These are phyloP conservation scores for Solanum aculeatissimum DNA, from an alignment of 305 asterid species.

Conservation along the genomic window DNA sequence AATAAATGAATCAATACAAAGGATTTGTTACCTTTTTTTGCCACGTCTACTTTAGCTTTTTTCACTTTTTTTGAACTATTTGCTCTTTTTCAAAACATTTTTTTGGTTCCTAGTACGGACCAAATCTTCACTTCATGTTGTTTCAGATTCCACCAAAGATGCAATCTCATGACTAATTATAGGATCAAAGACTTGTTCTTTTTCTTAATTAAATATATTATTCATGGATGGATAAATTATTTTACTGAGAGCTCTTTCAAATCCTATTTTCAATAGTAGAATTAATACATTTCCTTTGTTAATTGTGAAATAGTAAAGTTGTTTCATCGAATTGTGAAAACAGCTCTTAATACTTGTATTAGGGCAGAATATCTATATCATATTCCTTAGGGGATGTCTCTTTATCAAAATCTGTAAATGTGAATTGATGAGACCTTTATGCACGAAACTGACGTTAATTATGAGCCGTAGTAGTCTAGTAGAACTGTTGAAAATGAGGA, in stretches of 20 bases:
- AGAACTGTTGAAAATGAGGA: neutral
- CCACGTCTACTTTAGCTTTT: neutral
- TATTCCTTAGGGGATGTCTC: fast-evolving
- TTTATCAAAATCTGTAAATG: fast-evolving
- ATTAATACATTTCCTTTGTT: neutral
- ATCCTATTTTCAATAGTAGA: neutral
- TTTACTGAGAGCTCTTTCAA: neutral
- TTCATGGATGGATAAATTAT: neutral
- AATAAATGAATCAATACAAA: neutral
- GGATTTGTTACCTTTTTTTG: neutral
- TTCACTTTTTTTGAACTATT: neutral
- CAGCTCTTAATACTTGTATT: neutral
- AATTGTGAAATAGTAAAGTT: neutral
- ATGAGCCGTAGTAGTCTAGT: neutral
- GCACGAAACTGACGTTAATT: fast-evolving
- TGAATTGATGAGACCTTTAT: neutral
- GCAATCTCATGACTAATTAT: neutral
- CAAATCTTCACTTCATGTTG: neutral
- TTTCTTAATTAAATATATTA: neutral
- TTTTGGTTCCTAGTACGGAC: neutral
- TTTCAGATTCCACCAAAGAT: neutral
- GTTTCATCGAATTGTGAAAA: neutral
- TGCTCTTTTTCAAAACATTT: neutral
- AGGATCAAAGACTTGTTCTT: neutral
- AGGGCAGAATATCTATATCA: neutral